phyloP scores from a whole-genome alignment of 2,329 filamentous ascomycete species.

The Blastomyces percursus region DNA sequence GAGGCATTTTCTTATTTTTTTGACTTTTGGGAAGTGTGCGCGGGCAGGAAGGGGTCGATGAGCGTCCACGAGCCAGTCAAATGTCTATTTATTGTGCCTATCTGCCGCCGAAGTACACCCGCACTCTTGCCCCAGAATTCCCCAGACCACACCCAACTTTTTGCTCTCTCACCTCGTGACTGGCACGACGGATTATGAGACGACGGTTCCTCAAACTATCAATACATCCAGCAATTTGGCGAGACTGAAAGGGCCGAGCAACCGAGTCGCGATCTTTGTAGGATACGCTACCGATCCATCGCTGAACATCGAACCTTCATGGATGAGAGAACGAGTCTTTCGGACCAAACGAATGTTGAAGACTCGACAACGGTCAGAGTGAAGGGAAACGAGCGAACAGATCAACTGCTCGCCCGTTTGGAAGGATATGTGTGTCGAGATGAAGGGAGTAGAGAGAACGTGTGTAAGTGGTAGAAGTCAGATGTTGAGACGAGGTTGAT shows the following conservation, averaged over 20 bases:
- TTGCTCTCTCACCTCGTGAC: neutral
- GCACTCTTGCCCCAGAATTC: neutral
- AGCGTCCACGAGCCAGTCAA: neutral
- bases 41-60: neutral
- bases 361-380: neutral
- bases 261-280: neutral
- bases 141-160: neutral
- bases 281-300: conserved; percentile 4
- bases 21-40: conserved; percentile 23
- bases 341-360: neutral
- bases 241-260: neutral
- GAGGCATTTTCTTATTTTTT: conserved; percentile 27
- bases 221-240: conserved; percentile 2
- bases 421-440: neutral
- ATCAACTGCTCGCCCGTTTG: conserved; percentile 3
- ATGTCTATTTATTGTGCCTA: neutral
- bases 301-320: neutral
- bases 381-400: neutral
- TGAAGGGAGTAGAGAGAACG: neutral
- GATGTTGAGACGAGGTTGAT: neutral
- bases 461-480: neutral
- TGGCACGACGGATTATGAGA: neutral
- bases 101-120: neutral
- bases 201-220: neutral
- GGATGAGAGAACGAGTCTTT: neutral